Base-by-base conservation (phyloP, 108 stramenopile species). In the Cyclotella baltica region DNA sequence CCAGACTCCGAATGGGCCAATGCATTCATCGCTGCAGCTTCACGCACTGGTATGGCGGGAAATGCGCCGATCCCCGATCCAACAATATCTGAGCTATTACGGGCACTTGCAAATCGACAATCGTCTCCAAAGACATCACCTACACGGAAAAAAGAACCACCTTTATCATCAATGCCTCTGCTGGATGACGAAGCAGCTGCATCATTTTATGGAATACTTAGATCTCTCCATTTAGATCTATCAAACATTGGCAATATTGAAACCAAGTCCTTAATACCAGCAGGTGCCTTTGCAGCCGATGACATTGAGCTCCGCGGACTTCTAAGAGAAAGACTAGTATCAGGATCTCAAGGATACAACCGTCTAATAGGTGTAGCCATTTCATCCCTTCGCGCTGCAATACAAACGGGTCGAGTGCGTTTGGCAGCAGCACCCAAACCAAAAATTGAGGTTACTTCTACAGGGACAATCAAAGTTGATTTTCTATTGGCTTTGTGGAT, bases 281-380 rank as follows among this genome's bases (percentile, higher is more conserved):
- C 76, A 30, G 73, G 48, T 1, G 76, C 85, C 27, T 88, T 65
- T 61, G 37, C 91, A 29, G 52, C 79, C 0, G 83, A 87, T 4
- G 70, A 67, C 9, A 66, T 93, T 29, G 87, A 89, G 62, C 51
- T 93, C 51, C 69, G 73, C 33, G 93, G 93, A n/a, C 87, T 91
- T 37, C 74, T 91, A 33, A 83, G 77, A 40, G 93, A 93, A 67
- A 61, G 85, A 4, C 58, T 93, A 25, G 28, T 88, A 0, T 66
- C 83, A 43, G 93, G 93, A 47, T 52, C 51, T 30, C 35, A 67
- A 25, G 16, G 75, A 4, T 93, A 93, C 69, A 64, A 61, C 47
- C 83, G 85, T 22, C 76, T 80, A 9, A 11, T 89, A 20, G 80
- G 82, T n/a, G 66, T 87, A 30, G 70, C 77, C 15, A 53, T 84